Percentiles rank a stretch among this genome's conserved stretches.
Evolutionary conservation across 2,329 filamentous ascomycete species (phyloP).

Genomic region (Diaporthe vexans): DNA sequence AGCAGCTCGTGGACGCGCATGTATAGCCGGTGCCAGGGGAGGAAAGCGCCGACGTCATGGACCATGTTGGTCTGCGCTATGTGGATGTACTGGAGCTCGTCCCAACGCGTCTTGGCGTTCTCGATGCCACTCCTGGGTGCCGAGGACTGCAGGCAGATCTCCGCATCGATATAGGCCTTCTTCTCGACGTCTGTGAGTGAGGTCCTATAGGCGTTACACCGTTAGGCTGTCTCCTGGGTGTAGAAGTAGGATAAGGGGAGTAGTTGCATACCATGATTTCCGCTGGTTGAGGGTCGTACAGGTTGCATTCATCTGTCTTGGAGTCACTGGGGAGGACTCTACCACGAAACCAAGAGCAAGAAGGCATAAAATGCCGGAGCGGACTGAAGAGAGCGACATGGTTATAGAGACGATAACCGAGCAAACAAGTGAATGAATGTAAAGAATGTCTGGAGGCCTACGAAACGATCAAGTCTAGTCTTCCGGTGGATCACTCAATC

Average conservation of each 20-base stretch:
- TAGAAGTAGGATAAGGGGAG: not conserved
- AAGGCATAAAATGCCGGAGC: conserved; percentile 18
- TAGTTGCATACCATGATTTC: conserved; percentile 26
- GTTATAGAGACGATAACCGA: not conserved
- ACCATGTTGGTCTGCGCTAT: conserved; percentile 42
- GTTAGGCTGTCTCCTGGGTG: not conserved
- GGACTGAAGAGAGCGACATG: conserved; percentile 24
- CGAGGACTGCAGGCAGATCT: conserved; percentile 28
- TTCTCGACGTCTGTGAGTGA: conserved; percentile 42
- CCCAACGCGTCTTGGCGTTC: conserved; percentile 19
- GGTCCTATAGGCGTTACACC: not conserved
- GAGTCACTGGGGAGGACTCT: conserved; percentile 6
- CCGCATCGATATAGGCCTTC: conserved; percentile 31
- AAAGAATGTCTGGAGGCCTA: conserved; percentile 3
- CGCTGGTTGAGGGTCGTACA: conserved; percentile 30
- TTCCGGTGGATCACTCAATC: not conserved
- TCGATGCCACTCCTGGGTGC: conserved; percentile 13
- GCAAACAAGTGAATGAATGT: not conserved
- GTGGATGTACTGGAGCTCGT: conserved; percentile 33
- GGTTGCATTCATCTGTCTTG: conserved; percentile 14
- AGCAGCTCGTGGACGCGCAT: conserved; percentile 50
- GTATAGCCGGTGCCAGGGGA: conserved; percentile 54
- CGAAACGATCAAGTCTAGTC: not conserved
- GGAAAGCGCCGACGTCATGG: conserved; percentile 49
- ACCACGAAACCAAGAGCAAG: not conserved